Conservation (phyloP, 2,329 filamentous ascomycete genomes). For the Sordariomycetes sp. region DNA sequence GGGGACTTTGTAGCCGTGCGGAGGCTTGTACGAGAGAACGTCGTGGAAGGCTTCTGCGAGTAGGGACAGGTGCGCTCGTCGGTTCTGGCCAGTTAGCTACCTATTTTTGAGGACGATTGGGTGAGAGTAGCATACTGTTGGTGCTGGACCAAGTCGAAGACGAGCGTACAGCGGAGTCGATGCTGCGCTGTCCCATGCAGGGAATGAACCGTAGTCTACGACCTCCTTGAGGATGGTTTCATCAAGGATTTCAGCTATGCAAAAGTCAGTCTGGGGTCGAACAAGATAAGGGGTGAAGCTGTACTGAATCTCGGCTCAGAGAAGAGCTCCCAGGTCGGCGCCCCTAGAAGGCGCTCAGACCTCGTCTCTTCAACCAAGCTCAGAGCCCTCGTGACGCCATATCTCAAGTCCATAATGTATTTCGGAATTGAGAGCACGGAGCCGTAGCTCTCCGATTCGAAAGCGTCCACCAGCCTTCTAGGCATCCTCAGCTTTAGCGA, state of each 20-base stretch:
- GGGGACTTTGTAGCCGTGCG: conserved; percentile 39
- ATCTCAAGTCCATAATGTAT: conserved; percentile 32
- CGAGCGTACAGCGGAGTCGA: conserved; percentile 29
- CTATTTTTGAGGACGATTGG: neutral
- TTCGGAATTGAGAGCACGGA: conserved; percentile 38
- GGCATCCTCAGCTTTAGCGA: conserved; percentile 38
- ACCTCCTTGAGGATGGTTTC: conserved; percentile 28
- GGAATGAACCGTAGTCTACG: conserved; percentile 44
- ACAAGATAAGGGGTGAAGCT: conserved; percentile 9
- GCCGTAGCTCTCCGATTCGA: conserved; percentile 39
- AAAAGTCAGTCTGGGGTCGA: neutral
- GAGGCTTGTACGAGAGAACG: conserved; percentile 35
- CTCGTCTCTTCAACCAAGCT: conserved; percentile 41
- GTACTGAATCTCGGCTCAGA: conserved; percentile 37
- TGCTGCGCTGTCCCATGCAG: conserved; percentile 31
- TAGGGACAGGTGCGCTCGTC: conserved; percentile 37
- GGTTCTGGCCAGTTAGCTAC: conserved; percentile 26
- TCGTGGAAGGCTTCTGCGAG: conserved; percentile 43
- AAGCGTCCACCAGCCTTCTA: conserved; percentile 31
- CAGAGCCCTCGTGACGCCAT: conserved; percentile 43
- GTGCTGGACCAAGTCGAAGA: conserved; percentile 39
- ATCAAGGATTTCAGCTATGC: conserved; percentile 31
- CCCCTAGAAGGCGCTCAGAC: conserved; percentile 31
- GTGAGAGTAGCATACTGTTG: conserved; percentile 29
- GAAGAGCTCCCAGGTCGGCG: conserved; percentile 28